Base-by-base conservation (phyloP, 768 basidiomycete genomes). In the Floccularia luteovirens region DNA sequence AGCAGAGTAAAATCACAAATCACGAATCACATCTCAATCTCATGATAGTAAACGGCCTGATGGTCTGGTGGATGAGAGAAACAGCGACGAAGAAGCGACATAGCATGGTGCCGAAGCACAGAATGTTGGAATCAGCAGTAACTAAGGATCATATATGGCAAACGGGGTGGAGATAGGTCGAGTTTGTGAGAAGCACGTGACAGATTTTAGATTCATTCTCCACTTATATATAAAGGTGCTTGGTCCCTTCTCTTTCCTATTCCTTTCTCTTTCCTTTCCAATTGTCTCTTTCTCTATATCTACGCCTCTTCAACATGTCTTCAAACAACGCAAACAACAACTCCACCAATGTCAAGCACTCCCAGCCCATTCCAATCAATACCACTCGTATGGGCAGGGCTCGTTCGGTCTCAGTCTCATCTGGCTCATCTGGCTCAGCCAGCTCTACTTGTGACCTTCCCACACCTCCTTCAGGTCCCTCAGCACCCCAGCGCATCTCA, bases 401-500 rank as follows among this genome's bases (percentile, higher is more conserved):
- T 10, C 82, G 83, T 39, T 82, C 83, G 11, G 54, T 66, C 31
- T 86, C 83, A 0, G 57, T 77, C 31, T 82, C 81, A 4, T 82
- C 81, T 0, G 61, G 66, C 25, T 75, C 79, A 0, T 75, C 77
- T 12, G 66, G 62, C 45, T 75, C 77, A 1, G 60, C 74, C 31
- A 67, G 66, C 42, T 75, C 80, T 1, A 64, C 75, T 10, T 67
- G 70, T 2, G 72, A 75, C 28, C 56, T 72, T 16, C 63, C 63
- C 28, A 77, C 78, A 2, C 81, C 79, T 17, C 53, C 64, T 33
- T 70, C 75, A 20, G 53, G 62, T n/a, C 64, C 66, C 7, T 46
- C 61, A 1, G 47, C 56, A 8, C 60, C 64, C 2, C 65, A 72
- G 2, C 67, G 66, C 32, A 51, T 77, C 34, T 61, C 67, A 5